These are phyloP conservation scores for Phytopythium mirpurense DNA, from an alignment of 352 stramenopile genomes.

Conservation along the genomic window DNA sequence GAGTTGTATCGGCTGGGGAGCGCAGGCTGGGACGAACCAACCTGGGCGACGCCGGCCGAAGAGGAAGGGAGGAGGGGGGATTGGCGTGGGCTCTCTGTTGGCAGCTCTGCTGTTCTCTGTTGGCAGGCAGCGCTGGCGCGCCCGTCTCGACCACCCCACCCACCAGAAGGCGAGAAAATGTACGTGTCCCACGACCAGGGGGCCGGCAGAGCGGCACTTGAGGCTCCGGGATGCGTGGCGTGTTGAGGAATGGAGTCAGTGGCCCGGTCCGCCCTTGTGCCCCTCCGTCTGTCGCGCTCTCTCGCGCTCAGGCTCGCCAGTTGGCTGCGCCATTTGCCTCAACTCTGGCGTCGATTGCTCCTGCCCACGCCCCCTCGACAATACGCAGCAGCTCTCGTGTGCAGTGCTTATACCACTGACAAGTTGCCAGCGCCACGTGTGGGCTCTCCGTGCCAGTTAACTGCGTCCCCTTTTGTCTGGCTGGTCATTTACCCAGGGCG, in stretches of 20 bases:
- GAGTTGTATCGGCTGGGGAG: too few species aligned
- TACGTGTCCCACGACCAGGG: slow-evolving; percentile 1
- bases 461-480: too few species aligned
- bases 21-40: too few species aligned
- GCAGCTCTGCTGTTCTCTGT: neutral
- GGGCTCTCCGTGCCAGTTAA: too few species aligned
- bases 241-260: slow-evolving; percentile 3
- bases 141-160: neutral
- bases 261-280: neutral
- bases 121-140: neutral
- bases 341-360: neutral
- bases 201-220: neutral
- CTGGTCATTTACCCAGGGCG: neutral
- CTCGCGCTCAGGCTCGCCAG: neutral
- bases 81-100: too few species aligned
- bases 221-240: neutral
- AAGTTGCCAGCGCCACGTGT: too few species aligned
- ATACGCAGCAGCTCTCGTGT: too few species aligned
- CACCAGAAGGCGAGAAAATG: neutral
- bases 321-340: slow-evolving; percentile 1
- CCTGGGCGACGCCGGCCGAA: too few species aligned
- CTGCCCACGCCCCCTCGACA: neutral
- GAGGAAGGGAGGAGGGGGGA: too few species aligned
- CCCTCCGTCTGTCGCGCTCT: neutral
- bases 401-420: too few species aligned